These are phyloP conservation scores for Pisolithus sp. DNA, from an alignment of 768 basidiomycete species.

Conservation along the genomic window DNA sequence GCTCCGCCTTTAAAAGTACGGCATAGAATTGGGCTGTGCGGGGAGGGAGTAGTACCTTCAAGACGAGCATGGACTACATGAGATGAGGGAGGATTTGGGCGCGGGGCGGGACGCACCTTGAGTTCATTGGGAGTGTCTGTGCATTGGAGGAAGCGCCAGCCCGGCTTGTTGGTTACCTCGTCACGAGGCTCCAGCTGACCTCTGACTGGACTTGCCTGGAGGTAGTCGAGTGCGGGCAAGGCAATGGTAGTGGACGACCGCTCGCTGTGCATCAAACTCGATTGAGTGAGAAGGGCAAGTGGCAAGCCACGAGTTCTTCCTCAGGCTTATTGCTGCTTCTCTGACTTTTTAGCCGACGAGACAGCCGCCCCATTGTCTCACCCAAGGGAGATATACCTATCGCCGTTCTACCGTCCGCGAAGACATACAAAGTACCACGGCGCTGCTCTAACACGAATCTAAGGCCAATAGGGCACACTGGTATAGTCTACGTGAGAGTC, in stretches of 20 bases:
- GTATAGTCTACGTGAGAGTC: too few species aligned
- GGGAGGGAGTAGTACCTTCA: slow-evolving; percentile 62
- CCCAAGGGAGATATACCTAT: too few species aligned
- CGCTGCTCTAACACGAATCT: too few species aligned
- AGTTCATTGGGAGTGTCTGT: slow-evolving; percentile 74
- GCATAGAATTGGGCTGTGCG: slow-evolving; percentile 60
- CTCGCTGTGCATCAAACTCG: slow-evolving; percentile 17
- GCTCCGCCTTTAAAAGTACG: slow-evolving; percentile 58
- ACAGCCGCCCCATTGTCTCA: not conserved
- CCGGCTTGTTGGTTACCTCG: slow-evolving; percentile 39
- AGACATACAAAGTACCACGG: too few species aligned
- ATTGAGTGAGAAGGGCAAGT: slow-evolving; percentile 6
- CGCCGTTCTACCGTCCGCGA: too few species aligned
- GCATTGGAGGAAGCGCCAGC: slow-evolving; percentile 69
- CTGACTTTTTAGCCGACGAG: not conserved
- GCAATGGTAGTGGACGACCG: slow-evolving; percentile 18
- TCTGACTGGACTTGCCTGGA: slow-evolving; percentile 59
- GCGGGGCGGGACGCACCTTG: slow-evolving; percentile 39
- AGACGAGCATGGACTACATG: slow-evolving; percentile 6
- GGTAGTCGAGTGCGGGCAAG: slow-evolving; percentile 42
- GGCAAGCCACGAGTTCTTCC: slow-evolving; percentile 15
- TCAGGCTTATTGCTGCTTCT: slow-evolving; percentile 3
- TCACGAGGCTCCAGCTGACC: slow-evolving; percentile 72
- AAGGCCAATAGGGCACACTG: too few species aligned
- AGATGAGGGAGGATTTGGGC: not conserved